Conservation (phyloP, 768 basidiomycete genomes). For the Filobasidium wieringae region DNA sequence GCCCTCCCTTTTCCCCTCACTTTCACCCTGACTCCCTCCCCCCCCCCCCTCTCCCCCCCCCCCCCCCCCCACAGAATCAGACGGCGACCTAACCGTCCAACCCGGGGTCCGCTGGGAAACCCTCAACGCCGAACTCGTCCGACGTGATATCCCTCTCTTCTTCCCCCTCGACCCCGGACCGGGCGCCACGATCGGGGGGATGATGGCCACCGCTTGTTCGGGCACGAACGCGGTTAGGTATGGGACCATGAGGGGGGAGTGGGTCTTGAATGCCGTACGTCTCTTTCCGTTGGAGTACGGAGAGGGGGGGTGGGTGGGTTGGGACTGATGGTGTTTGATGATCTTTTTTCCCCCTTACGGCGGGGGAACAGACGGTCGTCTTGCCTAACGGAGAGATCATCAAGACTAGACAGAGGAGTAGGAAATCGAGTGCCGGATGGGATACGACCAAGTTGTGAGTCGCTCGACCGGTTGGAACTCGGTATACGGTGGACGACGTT, state of each 20-base stretch:
- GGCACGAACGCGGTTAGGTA: constrained; percentile 63
- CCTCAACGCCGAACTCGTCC: constrained; percentile 46
- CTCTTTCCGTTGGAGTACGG: neutral
- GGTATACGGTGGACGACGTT: too few species aligned
- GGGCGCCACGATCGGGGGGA: constrained; percentile 73
- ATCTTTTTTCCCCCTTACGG: neutral
- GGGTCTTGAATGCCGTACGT: constrained; percentile 58
- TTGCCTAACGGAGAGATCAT: constrained; percentile 80
- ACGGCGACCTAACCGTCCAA: constrained; percentile 38
- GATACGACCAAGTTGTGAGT: constrained; percentile 60
- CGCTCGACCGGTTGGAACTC: too few species aligned
- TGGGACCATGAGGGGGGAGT: constrained; percentile 76
- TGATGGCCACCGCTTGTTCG: constrained; percentile 69
- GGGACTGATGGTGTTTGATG: neutral
- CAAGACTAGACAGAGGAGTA: constrained; percentile 53
- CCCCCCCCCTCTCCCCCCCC: neutral
- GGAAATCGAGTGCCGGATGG: constrained; percentile 78
- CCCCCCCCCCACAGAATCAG: constrained; percentile 11
- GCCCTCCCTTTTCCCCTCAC: too few species aligned
- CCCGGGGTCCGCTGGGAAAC: constrained; percentile 36
- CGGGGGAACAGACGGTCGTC: constrained; percentile 52
- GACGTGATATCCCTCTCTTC: constrained; percentile 65
- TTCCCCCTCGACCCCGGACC: constrained; percentile 75
- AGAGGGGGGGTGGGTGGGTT: neutral
- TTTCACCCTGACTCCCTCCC: neutral